phyloP scores from a whole-genome alignment of 371 early-diverging fungal species.

The Lichtheimia ramosa region DNA sequence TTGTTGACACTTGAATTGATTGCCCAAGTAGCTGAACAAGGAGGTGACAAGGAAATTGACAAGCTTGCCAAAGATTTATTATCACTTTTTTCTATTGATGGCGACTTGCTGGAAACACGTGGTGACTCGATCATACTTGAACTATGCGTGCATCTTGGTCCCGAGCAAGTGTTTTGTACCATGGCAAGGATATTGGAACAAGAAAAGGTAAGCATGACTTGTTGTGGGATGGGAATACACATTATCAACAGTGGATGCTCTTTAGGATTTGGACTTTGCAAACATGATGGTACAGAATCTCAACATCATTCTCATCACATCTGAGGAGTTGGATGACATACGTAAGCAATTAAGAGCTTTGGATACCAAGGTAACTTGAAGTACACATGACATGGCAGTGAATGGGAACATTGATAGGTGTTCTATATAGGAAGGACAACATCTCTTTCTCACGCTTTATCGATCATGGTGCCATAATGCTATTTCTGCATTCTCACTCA shows the following conservation, averaged over 20 bases:
- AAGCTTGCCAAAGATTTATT: constrained; percentile 79
- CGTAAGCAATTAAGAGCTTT: constrained; percentile 68
- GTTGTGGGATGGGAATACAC: neutral
- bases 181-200: constrained; percentile 80
- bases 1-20: constrained; percentile 83
- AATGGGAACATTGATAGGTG: too few species aligned
- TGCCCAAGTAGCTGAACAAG: constrained; percentile 83
- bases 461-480: constrained; percentile 92
- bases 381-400: too few species aligned
- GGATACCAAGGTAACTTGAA: constrained; percentile 50
- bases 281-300: constrained; percentile 91
- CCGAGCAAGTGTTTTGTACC: constrained; percentile 81
- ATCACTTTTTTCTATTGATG: constrained; percentile 77
- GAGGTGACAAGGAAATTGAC: constrained; percentile 75
- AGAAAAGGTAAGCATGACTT: constrained; percentile 47
- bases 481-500: constrained; percentile 83
- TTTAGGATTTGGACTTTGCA: constrained; percentile 78
- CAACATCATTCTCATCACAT: constrained; percentile 90
- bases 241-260: neutral
- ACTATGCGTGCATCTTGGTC: constrained; percentile 77
- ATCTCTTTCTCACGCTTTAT: constrained; percentile 77
- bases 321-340: constrained; percentile 80
- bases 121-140: constrained; percentile 88
- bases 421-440: constrained; percentile 54
- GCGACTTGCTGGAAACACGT: constrained; percentile 78